phyloP scores from a whole-genome alignment of 1,284 basidiomycete species.

The Phellopilus nigrolimitatus region DNA sequence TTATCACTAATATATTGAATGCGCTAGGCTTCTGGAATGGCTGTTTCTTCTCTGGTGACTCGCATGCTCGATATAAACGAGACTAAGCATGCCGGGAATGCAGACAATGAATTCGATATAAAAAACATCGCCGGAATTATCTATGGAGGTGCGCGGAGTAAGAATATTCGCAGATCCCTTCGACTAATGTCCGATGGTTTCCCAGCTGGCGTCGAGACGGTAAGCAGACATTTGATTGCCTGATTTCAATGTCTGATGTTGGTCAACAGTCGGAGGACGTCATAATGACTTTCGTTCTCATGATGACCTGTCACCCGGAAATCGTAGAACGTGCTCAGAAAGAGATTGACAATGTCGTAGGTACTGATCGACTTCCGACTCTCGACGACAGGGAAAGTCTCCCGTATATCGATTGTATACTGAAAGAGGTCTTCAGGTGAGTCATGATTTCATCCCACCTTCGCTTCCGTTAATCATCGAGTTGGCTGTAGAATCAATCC shows the following conservation, averaged over 20 bases:
- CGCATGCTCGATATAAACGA: constrained; percentile 9
- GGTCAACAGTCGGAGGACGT: constrained; percentile 17
- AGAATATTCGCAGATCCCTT: neutral
- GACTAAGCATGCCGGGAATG: neutral
- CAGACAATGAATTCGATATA: constrained; percentile 12
- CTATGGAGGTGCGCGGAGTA: constrained; percentile 6
- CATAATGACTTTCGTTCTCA: constrained; percentile 27
- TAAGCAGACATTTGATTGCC: neutral
- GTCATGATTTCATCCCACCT: too few relatives aligned
- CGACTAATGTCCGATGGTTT: neutral
- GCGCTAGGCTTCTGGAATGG: constrained; percentile 3
- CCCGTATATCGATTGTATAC: constrained; percentile 28
- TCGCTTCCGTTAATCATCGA: neutral
- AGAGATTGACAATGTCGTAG: constrained; percentile 29
- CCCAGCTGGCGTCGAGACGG: neutral
- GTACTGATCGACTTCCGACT: constrained; percentile 25
- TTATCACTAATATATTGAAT: neutral
- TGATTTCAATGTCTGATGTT: neutral
- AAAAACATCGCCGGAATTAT: constrained; percentile 11
- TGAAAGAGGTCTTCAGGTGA: constrained; percentile 29
- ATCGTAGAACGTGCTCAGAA: constrained; percentile 25
- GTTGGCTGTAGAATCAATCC: constrained; percentile 9
- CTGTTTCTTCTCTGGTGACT: constrained; percentile 7
- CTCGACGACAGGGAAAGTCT: constrained; percentile 25
- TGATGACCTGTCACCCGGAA: constrained; percentile 27